These are phyloP conservation scores for Striga asiatica DNA, from an alignment of 257 asterid genomes.

Conservation along the genomic window DNA sequence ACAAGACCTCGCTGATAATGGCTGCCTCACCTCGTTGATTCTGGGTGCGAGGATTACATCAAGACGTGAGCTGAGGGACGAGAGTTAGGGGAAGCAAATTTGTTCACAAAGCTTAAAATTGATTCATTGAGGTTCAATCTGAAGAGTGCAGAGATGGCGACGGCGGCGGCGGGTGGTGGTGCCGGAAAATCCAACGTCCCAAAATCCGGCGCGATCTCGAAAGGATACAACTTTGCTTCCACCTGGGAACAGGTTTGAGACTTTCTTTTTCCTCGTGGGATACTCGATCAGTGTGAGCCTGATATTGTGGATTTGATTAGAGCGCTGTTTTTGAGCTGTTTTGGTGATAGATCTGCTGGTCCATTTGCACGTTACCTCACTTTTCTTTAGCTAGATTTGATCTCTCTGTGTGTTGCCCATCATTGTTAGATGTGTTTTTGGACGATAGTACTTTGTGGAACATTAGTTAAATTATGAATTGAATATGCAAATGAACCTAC, in stretches of 20 bases:
- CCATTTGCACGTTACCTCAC: background rate
- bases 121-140: background rate
- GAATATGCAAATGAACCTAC: background rate
- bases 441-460: background rate
- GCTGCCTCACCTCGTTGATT: background rate
- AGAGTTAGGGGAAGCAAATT: background rate
- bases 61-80: too few species aligned
- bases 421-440: background rate
- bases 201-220: slow-evolving; percentile 76
- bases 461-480: background rate
- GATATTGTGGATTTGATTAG: background rate
- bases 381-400: slow-evolving; percentile 15
- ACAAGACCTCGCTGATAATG: background rate
- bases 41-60: too few species aligned
- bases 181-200: slow-evolving; percentile 37
- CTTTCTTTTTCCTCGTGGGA: background rate
- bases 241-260: slow-evolving; percentile 78
- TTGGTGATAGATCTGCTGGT: slow-evolving; percentile 14
- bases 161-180: slow-evolving; percentile 36
- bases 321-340: background rate
- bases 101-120: background rate
- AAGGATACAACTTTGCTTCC: slow-evolving; percentile 92
- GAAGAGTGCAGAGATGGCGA: slow-evolving; percentile 21
- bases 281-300: background rate
- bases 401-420: slow-evolving; percentile 1